Conservation (phyloP, 1,139 yeast genomes). For the Saccharomycopsis crataegensis region DNA sequence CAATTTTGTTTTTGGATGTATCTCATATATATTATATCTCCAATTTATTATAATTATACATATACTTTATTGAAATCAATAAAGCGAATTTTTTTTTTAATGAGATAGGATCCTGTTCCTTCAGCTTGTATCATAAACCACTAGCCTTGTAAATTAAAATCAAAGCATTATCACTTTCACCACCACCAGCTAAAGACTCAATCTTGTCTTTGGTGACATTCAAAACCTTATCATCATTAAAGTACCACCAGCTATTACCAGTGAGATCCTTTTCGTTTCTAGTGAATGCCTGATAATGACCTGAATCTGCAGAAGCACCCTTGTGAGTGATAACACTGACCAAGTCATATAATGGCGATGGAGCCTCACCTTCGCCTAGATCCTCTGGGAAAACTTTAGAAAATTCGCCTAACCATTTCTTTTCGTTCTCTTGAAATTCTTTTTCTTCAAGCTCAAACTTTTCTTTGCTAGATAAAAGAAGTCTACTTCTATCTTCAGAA, state of each 20-base stretch:
- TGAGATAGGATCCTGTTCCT: too few species aligned
- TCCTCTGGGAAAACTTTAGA: slow-evolving; percentile 27
- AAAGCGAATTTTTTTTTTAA: too few species aligned
- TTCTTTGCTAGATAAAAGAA: slow-evolving; percentile 18
- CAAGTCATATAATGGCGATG: slow-evolving; percentile 81
- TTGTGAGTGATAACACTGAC: slow-evolving; percentile 83
- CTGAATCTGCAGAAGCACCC: slow-evolving; percentile 95
- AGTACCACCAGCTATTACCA: slow-evolving; percentile 85
- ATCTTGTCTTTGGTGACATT: slow-evolving; percentile 70
- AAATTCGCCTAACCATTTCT: slow-evolving; percentile 33
- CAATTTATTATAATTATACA: too few species aligned
- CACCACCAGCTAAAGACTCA: slow-evolving; percentile 90
- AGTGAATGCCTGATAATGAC: slow-evolving; percentile 90
- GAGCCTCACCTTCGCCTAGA: slow-evolving; percentile 59
- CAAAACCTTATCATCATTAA: slow-evolving; percentile 88
- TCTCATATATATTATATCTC: too few species aligned
- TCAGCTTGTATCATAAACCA: slow-evolving; percentile 26
- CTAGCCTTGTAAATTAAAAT: slow-evolving; percentile 77
- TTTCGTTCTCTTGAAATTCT: slow-evolving; percentile 28
- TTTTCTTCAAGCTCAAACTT: slow-evolving; percentile 30
- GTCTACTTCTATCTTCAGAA: slow-evolving; percentile 22
- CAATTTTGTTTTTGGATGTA: too few species aligned
- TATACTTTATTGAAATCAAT: too few species aligned
- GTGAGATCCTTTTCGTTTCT: slow-evolving; percentile 57
- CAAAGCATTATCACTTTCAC: slow-evolving; percentile 94